phyloP scores from a whole-genome alignment of 371 early-diverging fungal genomes.

The Haplosporangium sp. region DNA sequence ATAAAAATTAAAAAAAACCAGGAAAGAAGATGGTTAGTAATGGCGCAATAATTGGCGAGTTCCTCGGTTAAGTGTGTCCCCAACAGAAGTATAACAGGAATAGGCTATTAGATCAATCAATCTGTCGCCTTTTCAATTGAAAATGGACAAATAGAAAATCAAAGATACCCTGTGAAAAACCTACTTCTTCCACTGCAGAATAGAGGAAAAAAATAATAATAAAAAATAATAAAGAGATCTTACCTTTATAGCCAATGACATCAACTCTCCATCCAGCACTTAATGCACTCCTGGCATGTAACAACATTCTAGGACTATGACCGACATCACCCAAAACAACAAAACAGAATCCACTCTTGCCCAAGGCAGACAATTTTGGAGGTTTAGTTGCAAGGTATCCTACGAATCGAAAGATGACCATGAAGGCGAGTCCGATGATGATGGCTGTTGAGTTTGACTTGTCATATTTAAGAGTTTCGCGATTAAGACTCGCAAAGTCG shows the following conservation, averaged over 20 bases:
- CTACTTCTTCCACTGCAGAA: background rate
- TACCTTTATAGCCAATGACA: constrained; percentile 87
- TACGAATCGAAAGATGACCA: constrained; percentile 54
- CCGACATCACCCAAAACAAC: constrained; percentile 94
- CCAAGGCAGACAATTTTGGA: constrained; percentile 24
- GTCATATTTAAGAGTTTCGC: constrained; percentile 38
- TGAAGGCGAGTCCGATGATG: constrained; percentile 51
- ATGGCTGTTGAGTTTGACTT: constrained; percentile 47
- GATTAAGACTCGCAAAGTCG: constrained; percentile 28
- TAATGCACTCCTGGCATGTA: constrained; percentile 87
- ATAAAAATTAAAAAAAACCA: background rate
- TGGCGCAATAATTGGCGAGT: background rate
- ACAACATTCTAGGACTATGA: constrained; percentile 95
- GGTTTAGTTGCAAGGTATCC: constrained; percentile 42
- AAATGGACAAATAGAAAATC: background rate
- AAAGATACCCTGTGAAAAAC: background rate
- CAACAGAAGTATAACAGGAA: background rate
- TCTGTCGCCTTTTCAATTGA: constrained; percentile 5
- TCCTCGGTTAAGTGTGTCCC: background rate
- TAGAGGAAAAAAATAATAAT: background rate
- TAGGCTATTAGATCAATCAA: background rate
- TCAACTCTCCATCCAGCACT: constrained; percentile 79
- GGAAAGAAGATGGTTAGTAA: background rate
- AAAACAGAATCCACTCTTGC: constrained; percentile 56
- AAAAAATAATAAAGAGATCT: constrained; percentile 3